A percentile compares a stretch with the other conserved stretches of the same genome.
Conservation (phyloP, 2,329 filamentous ascomycete genomes). For the Allantophomopsis cytisporea region DNA sequence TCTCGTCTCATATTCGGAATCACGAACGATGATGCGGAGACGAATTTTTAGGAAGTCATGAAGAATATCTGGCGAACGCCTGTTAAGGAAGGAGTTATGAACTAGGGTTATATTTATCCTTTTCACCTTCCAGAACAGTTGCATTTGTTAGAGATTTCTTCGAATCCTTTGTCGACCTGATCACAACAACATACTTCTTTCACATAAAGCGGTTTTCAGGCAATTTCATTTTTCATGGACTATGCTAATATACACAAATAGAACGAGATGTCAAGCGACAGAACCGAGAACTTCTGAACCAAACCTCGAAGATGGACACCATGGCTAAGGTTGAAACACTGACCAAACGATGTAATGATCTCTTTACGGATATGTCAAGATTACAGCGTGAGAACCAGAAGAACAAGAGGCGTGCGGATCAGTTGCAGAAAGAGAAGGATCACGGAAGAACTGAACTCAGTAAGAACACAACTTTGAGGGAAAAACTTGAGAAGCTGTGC, state of each 20-base stretch:
- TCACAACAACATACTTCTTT: no score
- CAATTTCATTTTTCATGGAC: no score
- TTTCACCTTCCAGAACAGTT: no score
- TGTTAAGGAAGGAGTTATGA: conserved; percentile 1
- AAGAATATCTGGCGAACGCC: conserved; percentile 10
- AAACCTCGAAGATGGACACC: conserved; percentile 84
- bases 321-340: conserved; percentile 84
- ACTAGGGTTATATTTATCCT: no score
- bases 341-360: conserved; percentile 80
- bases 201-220: no score
- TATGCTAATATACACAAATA: conserved; percentile 20
- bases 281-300: conserved; percentile 76
- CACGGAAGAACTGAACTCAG: conserved; percentile 75
- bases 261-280: conserved; percentile 91
- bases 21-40: conserved; percentile 1
- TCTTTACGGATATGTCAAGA: conserved; percentile 89
- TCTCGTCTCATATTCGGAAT: no score
- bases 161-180: no score
- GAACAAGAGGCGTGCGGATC: conserved; percentile 89
- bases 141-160: no score
- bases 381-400: conserved; percentile 89
- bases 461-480: conserved; percentile 82
- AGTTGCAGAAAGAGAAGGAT: conserved; percentile 94
- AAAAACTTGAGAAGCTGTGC: conserved; percentile 93
- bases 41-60: conserved; percentile 8